Conservation (phyloP, 1,284 basidiomycete genomes). For the Puccinia polysora region DNA sequence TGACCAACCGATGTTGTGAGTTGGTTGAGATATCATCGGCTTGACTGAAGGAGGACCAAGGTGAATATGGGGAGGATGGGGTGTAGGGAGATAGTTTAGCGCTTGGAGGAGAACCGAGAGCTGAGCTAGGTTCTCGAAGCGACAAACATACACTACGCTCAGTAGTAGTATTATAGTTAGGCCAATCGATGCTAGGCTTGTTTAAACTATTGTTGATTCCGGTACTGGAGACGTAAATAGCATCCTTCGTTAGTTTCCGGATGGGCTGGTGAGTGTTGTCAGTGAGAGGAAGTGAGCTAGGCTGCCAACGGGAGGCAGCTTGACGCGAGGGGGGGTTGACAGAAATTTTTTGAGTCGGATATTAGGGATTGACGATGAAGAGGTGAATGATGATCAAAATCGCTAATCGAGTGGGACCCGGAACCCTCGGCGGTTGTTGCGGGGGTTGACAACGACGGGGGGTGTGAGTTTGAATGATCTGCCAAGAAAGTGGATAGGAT, state of each 20-base stretch:
- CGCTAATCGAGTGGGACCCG: no score
- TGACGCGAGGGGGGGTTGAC: no score
- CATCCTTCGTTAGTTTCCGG: constrained; percentile 2
- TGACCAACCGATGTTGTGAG: not conserved
- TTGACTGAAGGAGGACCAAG: constrained; percentile 3
- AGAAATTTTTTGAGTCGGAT: not conserved
- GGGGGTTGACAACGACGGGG: no score
- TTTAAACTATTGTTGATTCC: not conserved
- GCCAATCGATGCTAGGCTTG: not conserved
- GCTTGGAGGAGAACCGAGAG: constrained; percentile 7
- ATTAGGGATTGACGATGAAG: not conserved
- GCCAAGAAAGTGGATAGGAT: no score
- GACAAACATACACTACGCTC: not conserved
- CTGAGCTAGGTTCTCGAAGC: not conserved
- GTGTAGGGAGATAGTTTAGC: not conserved
- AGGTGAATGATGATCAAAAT: not conserved
- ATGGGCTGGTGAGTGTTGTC: not conserved
- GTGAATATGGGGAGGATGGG: constrained; percentile 31
- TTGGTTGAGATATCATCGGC: not conserved
- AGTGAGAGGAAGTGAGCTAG: no score
- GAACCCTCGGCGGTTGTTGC: no score
- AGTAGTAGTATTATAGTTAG: not conserved
- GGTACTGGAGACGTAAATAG: constrained; percentile 6
- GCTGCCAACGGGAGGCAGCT: not conserved
- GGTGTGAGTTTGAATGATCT: no score